phyloP scores from a whole-genome alignment of 2,329 filamentous ascomycete genomes.

The Chaetomium sp. region DNA sequence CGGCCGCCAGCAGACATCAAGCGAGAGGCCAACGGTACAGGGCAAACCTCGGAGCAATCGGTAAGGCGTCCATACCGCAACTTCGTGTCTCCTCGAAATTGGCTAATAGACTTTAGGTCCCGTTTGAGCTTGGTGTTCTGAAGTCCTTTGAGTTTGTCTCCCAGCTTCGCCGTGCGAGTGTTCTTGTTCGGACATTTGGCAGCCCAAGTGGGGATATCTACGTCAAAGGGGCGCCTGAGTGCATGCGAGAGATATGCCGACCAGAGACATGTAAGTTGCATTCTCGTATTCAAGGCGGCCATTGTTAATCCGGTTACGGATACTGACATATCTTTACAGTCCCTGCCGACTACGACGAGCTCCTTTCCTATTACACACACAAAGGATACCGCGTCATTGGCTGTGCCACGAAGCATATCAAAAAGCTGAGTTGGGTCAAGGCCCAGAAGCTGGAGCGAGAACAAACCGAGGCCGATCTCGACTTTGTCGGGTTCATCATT shows the following conservation, averaged over 20 bases:
- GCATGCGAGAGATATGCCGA: conserved; percentile 88
- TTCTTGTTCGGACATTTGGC: conserved; percentile 83
- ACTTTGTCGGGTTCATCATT: conserved; percentile 93
- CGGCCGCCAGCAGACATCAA: conserved; percentile 61
- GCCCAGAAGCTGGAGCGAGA: conserved; percentile 86
- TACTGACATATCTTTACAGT: conserved; percentile 40
- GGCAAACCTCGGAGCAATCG: conserved; percentile 31
- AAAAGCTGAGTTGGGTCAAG: conserved; percentile 86
- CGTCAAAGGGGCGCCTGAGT: conserved; percentile 94
- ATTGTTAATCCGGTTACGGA: too few species aligned
- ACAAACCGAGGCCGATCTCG: conserved; percentile 75
- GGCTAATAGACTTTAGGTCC: conserved; percentile 31
- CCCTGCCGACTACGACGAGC: conserved; percentile 81
- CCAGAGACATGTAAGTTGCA: conserved; percentile 65
- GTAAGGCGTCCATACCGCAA: conserved; percentile 21
- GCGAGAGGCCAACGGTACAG: conserved; percentile 42
- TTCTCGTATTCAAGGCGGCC: too few species aligned
- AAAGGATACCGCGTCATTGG: conserved; percentile 95
- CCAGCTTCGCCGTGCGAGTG: conserved; percentile 83
- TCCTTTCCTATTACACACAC: conserved; percentile 86
- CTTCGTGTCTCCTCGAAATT: neutral
- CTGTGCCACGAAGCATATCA: conserved; percentile 82
- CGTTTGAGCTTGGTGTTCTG: conserved; percentile 81
- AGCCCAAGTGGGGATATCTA: conserved; percentile 79
- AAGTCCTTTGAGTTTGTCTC: conserved; percentile 94